Evolutionary conservation across 2,329 filamentous ascomycete species (phyloP), one percentile per base, ranked within the genome.

Genomic region (Fusarium cicatricum): DNA sequence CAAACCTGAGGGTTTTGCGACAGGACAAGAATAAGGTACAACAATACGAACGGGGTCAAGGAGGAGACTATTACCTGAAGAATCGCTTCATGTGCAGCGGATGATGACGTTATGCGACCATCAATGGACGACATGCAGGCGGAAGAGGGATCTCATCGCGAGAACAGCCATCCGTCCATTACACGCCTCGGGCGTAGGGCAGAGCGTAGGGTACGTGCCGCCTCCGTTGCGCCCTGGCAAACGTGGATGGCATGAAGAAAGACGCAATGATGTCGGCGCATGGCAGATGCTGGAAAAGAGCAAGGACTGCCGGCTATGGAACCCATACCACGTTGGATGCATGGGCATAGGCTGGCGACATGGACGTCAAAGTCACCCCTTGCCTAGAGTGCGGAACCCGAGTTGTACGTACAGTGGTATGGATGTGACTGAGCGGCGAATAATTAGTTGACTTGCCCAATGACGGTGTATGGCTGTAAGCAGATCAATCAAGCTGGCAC

Each of bases 161-260:
- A 9, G 26, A 58, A 40, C 39, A 39, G 36, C 49, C 63, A 55
- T 61, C 32, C 28, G 54, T 58, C 28, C 54, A 61, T 52, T 42
- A 28, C 19, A 37, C 42, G 19, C 36, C 41, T 67, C 64, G 66
- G 66, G 34, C 55, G 52, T 60, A 69, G 59, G 66, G 60, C 52
- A 52, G 21, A 16, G 33, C 11, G 23, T 21, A 39, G 10, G 14
- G 57, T 40, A 43, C 44, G 53, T 48, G 28, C 32, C 15, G n/a
- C 43, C 34, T 45, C 60, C 58, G 47, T 57, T 53, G 12, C 19
- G 26, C 33, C 33, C 36, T 63, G 28, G 40, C 37, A 56, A 45
- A 34, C 34, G 49, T 46, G 37, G 49, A 42, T 19, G 38, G 46
- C 42, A 40, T 26, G 32, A 10, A 41, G 37, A 14, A 12, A 21